These are phyloP conservation scores for Ceratocystis albifundus DNA, from an alignment of 2,329 filamentous ascomycete genomes.

Conservation along the genomic window DNA sequence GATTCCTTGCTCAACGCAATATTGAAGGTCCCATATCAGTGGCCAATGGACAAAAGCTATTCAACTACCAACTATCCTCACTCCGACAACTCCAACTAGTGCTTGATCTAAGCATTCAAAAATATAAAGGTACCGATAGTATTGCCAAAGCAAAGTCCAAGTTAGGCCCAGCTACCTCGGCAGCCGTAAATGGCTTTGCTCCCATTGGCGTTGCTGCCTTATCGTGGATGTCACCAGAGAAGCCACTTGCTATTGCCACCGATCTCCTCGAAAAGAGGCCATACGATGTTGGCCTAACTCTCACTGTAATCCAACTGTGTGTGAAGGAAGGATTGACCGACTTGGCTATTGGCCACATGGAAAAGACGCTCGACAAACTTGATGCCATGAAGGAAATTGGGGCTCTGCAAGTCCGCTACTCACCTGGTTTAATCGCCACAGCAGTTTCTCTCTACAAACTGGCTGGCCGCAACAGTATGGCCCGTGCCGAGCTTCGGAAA, in stretches of 20 bases:
- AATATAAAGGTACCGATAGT: conserved; percentile 34
- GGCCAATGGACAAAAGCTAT: conserved; percentile 51
- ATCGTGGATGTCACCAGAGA: conserved; percentile 13
- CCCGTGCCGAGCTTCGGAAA: conserved; percentile 62
- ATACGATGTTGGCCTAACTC: conserved; percentile 58
- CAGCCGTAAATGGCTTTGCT: conserved; percentile 18
- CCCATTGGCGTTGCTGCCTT: conserved; percentile 21
- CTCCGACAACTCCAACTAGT: conserved; percentile 49
- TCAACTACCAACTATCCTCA: conserved; percentile 50
- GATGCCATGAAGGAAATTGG: conserved; percentile 48
- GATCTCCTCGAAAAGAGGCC: conserved; percentile 19
- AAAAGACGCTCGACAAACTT: conserved; percentile 61
- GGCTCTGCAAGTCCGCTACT: conserved; percentile 60
- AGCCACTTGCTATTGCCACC: conserved; percentile 17
- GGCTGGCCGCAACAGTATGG: conserved; percentile 60
- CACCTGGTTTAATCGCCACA: conserved; percentile 73
- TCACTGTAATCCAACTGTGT: conserved; percentile 75
- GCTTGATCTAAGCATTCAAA: conserved; percentile 51
- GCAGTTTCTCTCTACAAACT: conserved; percentile 66
- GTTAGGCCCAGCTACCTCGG: conserved; percentile 7
- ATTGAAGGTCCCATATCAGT: conserved; percentile 44
- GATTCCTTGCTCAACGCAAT: conserved; percentile 54
- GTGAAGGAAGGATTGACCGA: conserved; percentile 58
- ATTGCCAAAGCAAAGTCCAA: conserved; percentile 13
- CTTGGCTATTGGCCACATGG: conserved; percentile 62